Evolutionary conservation across 169 alveolate species (phyloP), one percentile per base, ranked within the genome.

Genomic region (Eimeria praecox): DNA sequence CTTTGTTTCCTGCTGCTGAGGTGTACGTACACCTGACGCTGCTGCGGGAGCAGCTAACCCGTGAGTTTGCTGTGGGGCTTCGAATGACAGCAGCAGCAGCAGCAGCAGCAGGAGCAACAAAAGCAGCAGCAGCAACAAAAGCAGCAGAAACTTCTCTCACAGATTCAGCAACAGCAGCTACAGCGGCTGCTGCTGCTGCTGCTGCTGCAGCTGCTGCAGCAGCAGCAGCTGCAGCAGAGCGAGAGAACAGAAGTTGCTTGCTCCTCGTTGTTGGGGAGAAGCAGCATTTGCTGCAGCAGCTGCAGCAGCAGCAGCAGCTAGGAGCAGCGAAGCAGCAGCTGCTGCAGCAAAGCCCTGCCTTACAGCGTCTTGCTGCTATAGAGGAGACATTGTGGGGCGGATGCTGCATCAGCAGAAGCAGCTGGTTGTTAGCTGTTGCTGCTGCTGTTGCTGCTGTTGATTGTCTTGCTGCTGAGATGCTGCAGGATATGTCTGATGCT

Each of bases 21-120:
- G 90, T 82, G 90, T 82, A 49, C 66, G 90, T 82, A n/a, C 90
- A 82, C 69, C 90, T 82, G 27, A 44, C 49, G 46, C 64, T 82
- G 46, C 71, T 82, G 35, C 90, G 90, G 44, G 90, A 82, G 42
- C 90, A 82, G 90, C 90, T 82, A 10, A 82, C 71, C 9, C 90
- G 71, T 42, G 90, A 82, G 33, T 22, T 82, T 10, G 90, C 62
- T 14, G 90, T 82, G 16, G 90, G 90, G 44, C 90, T 82, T 4
- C 64, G 90, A 52, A 52, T 82, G 90, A 73, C 49, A 46, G 49
- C 90, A 44, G 49, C 71, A 82, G 71, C 90, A 46, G 30, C 69
- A 82, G 24, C 90, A 82, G 71, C 66, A 82, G 33, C 90, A 44
- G 38, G 49, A 52, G 30, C 73, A 49, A 3, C 66, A 52, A 6